These are phyloP conservation scores for Tulasnella sp. DNA, from an alignment of 768 basidiomycete genomes.

Conservation along the genomic window DNA sequence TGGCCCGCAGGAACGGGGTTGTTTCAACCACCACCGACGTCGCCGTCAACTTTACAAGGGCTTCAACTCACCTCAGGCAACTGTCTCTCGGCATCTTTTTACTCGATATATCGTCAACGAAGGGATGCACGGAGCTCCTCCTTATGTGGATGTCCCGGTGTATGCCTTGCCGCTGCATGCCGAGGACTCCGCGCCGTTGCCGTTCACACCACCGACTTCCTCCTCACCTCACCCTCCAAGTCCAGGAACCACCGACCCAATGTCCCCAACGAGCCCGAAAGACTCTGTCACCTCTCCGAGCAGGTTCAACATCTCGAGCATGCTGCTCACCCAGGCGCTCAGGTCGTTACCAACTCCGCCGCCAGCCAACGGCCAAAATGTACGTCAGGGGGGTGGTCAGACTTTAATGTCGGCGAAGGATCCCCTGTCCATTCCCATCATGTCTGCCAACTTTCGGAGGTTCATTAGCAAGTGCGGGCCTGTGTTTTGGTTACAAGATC, in stretches of 20 bases:
- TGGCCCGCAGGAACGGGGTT: not conserved
- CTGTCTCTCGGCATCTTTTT: not conserved
- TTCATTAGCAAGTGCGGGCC: slow-evolving; percentile 74
- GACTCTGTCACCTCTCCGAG: slow-evolving; percentile 28
- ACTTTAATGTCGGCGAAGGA: slow-evolving; percentile 33
- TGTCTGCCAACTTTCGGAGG: slow-evolving; percentile 73
- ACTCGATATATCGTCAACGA: not conserved
- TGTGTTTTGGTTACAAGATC: slow-evolving; percentile 86
- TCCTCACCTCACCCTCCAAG: not conserved
- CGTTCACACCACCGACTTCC: not conserved
- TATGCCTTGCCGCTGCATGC: slow-evolving; percentile 7
- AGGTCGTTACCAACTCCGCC: slow-evolving; percentile 27
- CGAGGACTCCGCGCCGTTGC: not conserved
- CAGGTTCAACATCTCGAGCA: slow-evolving; percentile 37
- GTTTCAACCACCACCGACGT: not conserved
- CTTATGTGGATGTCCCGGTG: slow-evolving; percentile 17
- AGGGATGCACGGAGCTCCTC: slow-evolving; percentile 6
- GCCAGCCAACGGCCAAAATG: not conserved
- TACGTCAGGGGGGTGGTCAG: not conserved
- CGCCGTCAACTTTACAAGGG: not conserved
- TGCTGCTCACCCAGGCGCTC: slow-evolving; percentile 36
- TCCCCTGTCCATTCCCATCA: slow-evolving; percentile 71
- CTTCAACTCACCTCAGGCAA: not conserved
- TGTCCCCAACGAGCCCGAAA: slow-evolving; percentile 6
- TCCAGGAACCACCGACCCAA: not conserved